Evolutionary conservation across 306 rosid species (phyloP).

Genomic region (Dryas octopetala): DNA sequence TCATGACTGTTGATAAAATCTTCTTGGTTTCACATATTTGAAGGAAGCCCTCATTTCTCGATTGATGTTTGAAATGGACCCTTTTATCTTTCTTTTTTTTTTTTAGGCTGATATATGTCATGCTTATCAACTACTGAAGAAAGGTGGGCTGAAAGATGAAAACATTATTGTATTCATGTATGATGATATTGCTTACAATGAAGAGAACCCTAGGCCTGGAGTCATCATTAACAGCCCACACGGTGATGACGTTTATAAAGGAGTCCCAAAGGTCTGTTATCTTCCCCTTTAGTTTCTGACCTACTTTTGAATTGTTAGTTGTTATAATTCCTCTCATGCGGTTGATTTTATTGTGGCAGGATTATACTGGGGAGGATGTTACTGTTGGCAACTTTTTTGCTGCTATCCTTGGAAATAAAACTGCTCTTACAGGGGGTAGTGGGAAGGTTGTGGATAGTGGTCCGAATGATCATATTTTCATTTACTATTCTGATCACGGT

Average conservation of each 20-base stretch:
- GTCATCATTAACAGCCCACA: conserved; percentile 84
- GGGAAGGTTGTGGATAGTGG: conserved; percentile 96
- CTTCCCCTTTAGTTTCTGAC: not conserved
- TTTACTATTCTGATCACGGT: conserved; percentile 85
- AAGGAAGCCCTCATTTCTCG: not conserved
- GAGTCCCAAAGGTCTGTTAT: conserved; percentile 83
- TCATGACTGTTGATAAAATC: not conserved
- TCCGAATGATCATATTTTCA: conserved; percentile 87
- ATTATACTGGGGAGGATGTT: conserved; percentile 78
- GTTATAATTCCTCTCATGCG: conserved; percentile 9
- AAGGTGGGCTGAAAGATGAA: conserved; percentile 87
- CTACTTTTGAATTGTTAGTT: not conserved
- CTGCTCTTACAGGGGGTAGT: conserved; percentile 83
- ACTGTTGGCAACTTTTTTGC: conserved; percentile 67
- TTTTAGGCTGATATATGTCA: conserved; percentile 85
- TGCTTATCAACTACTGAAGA: conserved; percentile 84
- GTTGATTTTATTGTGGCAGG: conserved; percentile 48
- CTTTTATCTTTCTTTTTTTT: not conserved
- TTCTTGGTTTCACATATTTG: not conserved
- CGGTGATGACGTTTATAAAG: conserved; percentile 82
- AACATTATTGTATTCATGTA: conserved; percentile 97
- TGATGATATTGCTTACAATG: conserved; percentile 77
- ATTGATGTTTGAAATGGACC: not conserved
- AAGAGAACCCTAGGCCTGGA: conserved; percentile 88
- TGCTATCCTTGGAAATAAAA: conserved; percentile 79